A percentile compares a stretch with the other conserved stretches of the same genome.
These are phyloP conservation scores for Chionographis japonica DNA, from an alignment of 106 monocot species.

Conservation along the genomic window DNA sequence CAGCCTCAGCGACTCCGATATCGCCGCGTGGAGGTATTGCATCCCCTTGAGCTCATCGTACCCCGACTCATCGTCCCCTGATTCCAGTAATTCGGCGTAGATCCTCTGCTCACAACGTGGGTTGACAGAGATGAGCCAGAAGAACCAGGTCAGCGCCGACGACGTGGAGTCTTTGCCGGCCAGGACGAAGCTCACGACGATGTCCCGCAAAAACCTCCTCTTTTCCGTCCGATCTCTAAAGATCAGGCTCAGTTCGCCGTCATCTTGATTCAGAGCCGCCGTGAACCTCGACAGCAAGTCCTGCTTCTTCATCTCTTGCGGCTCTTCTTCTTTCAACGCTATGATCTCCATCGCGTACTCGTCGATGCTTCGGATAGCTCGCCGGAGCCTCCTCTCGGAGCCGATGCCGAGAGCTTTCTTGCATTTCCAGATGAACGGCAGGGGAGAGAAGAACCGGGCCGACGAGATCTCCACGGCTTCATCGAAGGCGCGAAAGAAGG, in stretches of 20 bases:
- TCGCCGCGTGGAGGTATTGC: slow-evolving; percentile 26
- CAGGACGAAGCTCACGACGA: slow-evolving; percentile 27
- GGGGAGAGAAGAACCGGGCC: slow-evolving; percentile 12
- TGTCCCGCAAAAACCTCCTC: slow-evolving; percentile 26
- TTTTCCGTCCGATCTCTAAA: slow-evolving; percentile 7
- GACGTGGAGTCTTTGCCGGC: slow-evolving; percentile 31
- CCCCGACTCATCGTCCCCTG: not conserved
- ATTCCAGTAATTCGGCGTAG: slow-evolving; percentile 10
- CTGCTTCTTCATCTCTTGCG: not conserved
- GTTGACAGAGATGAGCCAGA: slow-evolving; percentile 26
- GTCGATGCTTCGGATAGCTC: slow-evolving; percentile 6
- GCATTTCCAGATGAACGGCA: slow-evolving; percentile 10
- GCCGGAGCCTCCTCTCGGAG: slow-evolving; percentile 18
- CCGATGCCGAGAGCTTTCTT: slow-evolving; percentile 17
- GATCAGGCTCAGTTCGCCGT: not conserved
- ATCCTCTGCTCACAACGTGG: slow-evolving; percentile 12
- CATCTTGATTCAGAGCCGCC: slow-evolving; percentile 1
- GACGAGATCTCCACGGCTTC: slow-evolving; percentile 15
- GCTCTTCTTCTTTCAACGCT: not conserved
- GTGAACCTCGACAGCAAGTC: slow-evolving; percentile 27
- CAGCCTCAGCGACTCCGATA: slow-evolving; percentile 30
- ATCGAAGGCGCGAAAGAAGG: slow-evolving; percentile 22
- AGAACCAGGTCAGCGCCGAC: slow-evolving; percentile 33
- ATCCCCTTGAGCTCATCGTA: slow-evolving; percentile 19
- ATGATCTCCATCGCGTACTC: slow-evolving; percentile 21